Conservation (phyloP, 1,284 basidiomycete species). For the Cerioporus squamosus region DNA sequence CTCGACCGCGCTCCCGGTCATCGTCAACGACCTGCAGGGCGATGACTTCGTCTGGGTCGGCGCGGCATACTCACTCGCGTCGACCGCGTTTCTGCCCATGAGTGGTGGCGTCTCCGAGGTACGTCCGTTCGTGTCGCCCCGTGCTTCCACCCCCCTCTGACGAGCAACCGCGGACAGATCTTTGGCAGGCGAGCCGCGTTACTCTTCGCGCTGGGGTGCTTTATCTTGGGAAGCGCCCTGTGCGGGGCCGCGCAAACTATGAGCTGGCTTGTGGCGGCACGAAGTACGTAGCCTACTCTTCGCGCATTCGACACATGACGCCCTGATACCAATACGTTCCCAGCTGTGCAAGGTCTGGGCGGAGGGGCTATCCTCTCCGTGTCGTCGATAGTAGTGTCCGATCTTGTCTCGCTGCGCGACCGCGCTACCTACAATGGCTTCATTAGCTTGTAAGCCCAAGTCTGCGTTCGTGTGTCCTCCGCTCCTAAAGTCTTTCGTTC, state of each 20-base stretch:
- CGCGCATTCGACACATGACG: no score
- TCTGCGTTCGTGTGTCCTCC: not conserved
- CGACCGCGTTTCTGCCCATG: constrained; percentile 33
- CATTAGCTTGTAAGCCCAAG: not conserved
- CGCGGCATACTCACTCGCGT: constrained; percentile 31
- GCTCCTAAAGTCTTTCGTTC: not conserved
- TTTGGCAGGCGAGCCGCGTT: constrained; percentile 16
- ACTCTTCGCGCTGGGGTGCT: constrained; percentile 8
- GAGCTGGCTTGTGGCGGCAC: constrained; percentile 45
- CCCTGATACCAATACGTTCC: not conserved
- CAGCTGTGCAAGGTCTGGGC: constrained; percentile 27
- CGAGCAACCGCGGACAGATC: no score
- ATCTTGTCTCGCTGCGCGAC: constrained; percentile 21
- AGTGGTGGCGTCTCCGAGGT: constrained; percentile 29
- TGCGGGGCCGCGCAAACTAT: constrained; percentile 46
- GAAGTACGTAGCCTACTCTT: constrained; percentile 27
- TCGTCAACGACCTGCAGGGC: constrained; percentile 33
- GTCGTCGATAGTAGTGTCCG: constrained; percentile 20
- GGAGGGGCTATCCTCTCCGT: constrained; percentile 48
- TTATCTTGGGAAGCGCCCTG: constrained; percentile 27
- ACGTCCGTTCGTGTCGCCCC: not conserved
- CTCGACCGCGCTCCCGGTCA: constrained; percentile 38
- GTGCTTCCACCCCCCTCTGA: no score
- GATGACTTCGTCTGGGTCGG: constrained; percentile 36
- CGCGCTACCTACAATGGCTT: constrained; percentile 12